Evolutionary conservation across 768 basidiomycete genomes (phyloP).

Genomic region (Tephrocybe rancida): DNA sequence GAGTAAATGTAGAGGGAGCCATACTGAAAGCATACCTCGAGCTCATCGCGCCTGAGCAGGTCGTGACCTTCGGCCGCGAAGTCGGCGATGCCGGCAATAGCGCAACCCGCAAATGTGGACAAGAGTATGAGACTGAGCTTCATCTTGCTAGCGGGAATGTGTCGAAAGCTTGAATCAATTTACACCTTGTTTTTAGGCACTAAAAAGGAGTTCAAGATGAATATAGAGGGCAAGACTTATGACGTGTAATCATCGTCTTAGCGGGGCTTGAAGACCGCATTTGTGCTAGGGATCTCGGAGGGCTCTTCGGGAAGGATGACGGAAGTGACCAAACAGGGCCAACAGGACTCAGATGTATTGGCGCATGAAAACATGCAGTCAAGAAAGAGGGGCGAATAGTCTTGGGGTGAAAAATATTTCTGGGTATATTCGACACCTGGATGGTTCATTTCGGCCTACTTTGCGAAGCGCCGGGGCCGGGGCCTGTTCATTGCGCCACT

Average conservation of each 20-base stretch:
- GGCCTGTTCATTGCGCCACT: not conserved
- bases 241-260: constrained; percentile 2
- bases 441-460: not conserved
- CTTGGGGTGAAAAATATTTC: not conserved
- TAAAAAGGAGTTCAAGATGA: constrained; percentile 7
- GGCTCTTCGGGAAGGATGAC: not conserved
- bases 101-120: constrained; percentile 10
- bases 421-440: not conserved
- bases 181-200: constrained; percentile 7
- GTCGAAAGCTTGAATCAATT: not conserved
- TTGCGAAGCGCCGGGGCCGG: not conserved
- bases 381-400: not conserved
- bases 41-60: not conserved
- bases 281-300: not conserved
- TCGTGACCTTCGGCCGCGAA: not conserved
- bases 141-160: not conserved
- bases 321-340: not conserved
- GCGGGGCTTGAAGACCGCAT: not conserved
- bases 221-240: constrained; percentile 11
- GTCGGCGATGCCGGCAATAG: constrained; percentile 4
- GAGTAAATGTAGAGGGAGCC: not conserved
- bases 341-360: not conserved
- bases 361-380: not conserved
- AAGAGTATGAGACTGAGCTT: constrained; percentile 10
- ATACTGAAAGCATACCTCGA: not conserved